phyloP scores from a whole-genome alignment of 305 asterid species.

The Fraxinus sp. region DNA sequence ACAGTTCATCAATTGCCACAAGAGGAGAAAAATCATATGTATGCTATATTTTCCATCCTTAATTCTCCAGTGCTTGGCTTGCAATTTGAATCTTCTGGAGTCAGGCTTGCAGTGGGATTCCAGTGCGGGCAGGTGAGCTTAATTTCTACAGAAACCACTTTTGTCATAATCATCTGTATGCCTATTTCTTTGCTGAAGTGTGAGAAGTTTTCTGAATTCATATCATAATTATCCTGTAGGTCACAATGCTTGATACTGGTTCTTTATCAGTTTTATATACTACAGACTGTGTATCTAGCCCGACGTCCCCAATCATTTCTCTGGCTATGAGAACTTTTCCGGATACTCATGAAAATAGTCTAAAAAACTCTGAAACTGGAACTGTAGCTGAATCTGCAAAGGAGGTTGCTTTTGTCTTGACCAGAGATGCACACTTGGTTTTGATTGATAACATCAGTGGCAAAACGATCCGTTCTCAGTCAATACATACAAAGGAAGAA shows the following conservation, averaged over 20 bases:
- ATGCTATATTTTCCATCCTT: constrained; percentile 52
- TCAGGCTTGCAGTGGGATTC: constrained; percentile 70
- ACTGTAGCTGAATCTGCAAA: constrained; percentile 35
- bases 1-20: constrained; percentile 55
- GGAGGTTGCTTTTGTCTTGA: constrained; percentile 61
- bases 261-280: constrained; percentile 67
- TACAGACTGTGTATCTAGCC: constrained; percentile 54
- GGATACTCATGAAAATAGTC: constrained; percentile 30
- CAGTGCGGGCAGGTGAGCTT: constrained; percentile 70
- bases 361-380: constrained; percentile 42
- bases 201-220: constrained; percentile 17
- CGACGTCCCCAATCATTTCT: constrained; percentile 58
- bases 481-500: constrained; percentile 50
- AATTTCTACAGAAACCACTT: constrained; percentile 9
- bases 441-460: constrained; percentile 64
- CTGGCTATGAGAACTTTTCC: constrained; percentile 47
- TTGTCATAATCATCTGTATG: not conserved
- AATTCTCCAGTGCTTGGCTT: constrained; percentile 71
- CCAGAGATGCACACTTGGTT: constrained; percentile 60
- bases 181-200: constrained; percentile 3
- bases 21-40: constrained; percentile 47
- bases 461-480: constrained; percentile 47
- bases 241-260: constrained; percentile 70
- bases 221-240: constrained; percentile 42
- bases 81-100: constrained; percentile 56